Evolutionary conservation across 2,329 filamentous ascomycete genomes (phyloP).

Genomic region (Ophiostoma ulmi): DNA sequence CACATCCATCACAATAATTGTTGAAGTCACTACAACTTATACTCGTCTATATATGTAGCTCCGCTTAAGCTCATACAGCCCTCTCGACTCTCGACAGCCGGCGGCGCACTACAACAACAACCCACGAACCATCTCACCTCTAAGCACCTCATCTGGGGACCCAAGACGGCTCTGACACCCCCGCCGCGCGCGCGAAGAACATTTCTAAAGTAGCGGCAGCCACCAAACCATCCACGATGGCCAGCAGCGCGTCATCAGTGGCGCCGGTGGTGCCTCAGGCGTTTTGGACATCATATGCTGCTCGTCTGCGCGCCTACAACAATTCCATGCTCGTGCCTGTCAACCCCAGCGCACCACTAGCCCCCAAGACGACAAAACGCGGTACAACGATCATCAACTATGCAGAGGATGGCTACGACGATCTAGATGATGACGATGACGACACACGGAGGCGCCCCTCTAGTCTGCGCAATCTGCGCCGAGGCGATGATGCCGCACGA

Average conservation of each 20-base stretch:
- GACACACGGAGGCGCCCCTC: slow-evolving; percentile 75
- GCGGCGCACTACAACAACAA: not conserved
- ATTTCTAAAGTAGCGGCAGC: not conserved
- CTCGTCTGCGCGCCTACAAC: slow-evolving; percentile 80
- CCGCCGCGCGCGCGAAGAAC: not conserved
- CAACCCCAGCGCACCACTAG: slow-evolving; percentile 62
- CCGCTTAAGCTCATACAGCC: no score
- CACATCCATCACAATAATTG: not conserved
- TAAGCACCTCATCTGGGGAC: not conserved
- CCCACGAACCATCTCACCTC: not conserved
- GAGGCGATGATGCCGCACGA: slow-evolving; percentile 64
- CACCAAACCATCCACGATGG: not conserved
- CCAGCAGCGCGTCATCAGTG: slow-evolving; percentile 9
- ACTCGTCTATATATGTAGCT: not conserved
- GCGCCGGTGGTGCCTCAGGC: slow-evolving; percentile 61
- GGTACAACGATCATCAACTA: slow-evolving; percentile 97
- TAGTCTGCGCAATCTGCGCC: slow-evolving; percentile 74
- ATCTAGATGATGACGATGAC: slow-evolving; percentile 66
- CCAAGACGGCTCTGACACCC: not conserved
- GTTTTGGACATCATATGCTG: slow-evolving; percentile 86
- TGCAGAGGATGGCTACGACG: slow-evolving; percentile 91
- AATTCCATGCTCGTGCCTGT: slow-evolving; percentile 88
- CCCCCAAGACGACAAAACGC: slow-evolving; percentile 86
- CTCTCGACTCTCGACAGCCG: no score
- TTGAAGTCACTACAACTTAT: not conserved